A percentile compares a stretch with the other conserved stretches of the same genome.
phyloP scores from a whole-genome alignment of 2,329 filamentous ascomycete species.

The Sphaerostilbella broomeana region DNA sequence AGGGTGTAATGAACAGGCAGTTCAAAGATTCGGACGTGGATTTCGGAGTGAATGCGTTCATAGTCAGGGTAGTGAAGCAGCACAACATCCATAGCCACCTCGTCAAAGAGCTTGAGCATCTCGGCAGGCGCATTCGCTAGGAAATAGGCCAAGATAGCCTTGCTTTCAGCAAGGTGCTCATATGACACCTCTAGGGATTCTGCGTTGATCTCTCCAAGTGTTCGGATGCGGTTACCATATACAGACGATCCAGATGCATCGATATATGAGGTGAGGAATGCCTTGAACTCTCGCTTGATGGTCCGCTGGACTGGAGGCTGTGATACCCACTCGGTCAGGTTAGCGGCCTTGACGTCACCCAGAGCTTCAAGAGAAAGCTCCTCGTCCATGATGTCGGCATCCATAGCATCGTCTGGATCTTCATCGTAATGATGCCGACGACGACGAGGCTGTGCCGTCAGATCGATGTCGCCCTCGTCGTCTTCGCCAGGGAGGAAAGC shows the following conservation, averaged over 20 bases:
- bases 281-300: conserved; percentile 94
- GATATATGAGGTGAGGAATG: conserved; percentile 92
- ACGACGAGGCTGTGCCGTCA: conserved; percentile 78
- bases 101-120: conserved; percentile 91
- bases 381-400: conserved; percentile 89
- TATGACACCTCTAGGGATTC: conserved; percentile 96
- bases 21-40: conserved; percentile 94
- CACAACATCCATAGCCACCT: conserved; percentile 93
- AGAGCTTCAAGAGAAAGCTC: conserved; percentile 88
- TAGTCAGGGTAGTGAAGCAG: conserved; percentile 96
- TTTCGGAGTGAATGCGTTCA: conserved; percentile 93
- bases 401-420: conserved; percentile 86
- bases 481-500: conserved; percentile 77
- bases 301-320: conserved; percentile 85
- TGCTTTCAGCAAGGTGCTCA: conserved; percentile 80
- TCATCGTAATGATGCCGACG: conserved; percentile 90
- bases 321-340: conserved; percentile 90
- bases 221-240: conserved; percentile 89
- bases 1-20: conserved; percentile 92
- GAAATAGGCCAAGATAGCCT: conserved; percentile 93
- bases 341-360: conserved; percentile 87
- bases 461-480: conserved; percentile 75
- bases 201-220: conserved; percentile 93
- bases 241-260: conserved; percentile 85
- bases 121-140: conserved; percentile 92